A percentile compares a stretch with the other conserved stretches of the same genome.
Conservation (phyloP, 345 rosid species). For the Erodium maritimum region DNA sequence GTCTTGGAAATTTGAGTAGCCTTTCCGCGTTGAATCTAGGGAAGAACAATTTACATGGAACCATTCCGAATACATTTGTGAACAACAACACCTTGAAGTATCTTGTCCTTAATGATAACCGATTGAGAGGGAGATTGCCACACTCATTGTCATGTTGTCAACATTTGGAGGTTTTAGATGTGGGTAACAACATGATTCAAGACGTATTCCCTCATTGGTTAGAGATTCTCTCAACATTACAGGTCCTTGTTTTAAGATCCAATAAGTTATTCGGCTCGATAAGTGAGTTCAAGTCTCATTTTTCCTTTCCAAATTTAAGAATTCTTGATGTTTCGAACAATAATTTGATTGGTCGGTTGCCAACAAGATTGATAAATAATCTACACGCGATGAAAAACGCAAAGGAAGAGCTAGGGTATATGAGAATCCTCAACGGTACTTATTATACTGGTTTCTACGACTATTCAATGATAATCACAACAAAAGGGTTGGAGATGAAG, state of each 20-base stretch:
- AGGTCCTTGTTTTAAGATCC: constrained; percentile 14
- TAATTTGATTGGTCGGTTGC: too few species aligned
- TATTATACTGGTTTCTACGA: too few species aligned
- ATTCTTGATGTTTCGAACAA: too few species aligned
- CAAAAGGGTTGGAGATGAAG: too few species aligned
- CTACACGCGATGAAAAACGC: too few species aligned
- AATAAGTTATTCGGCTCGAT: constrained; percentile 16
- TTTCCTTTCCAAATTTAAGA: too few species aligned
- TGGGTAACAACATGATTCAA: constrained; percentile 18
- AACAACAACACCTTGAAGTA: background rate
- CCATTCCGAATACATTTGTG: constrained; percentile 1
- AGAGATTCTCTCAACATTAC: constrained; percentile 11
- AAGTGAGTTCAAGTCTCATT: rapidly evolving
- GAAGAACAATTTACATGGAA: constrained; percentile 14
- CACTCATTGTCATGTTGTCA: constrained; percentile 10
- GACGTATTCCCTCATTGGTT: constrained; percentile 21
- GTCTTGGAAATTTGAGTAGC: constrained; percentile 6
- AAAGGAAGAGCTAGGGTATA: too few species aligned
- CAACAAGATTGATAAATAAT: too few species aligned
- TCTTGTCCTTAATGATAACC: constrained; percentile 15
- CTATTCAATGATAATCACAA: too few species aligned
- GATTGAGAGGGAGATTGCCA: constrained; percentile 13
- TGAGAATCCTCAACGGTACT: too few species aligned
- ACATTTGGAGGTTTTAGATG: constrained; percentile 16
- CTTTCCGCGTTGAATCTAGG: constrained; percentile 8